Evolutionary conservation across 1,284 basidiomycete genomes (phyloP), one percentile per base, ranked within the genome.

Genomic region (Spongispora temasekensis): DNA sequence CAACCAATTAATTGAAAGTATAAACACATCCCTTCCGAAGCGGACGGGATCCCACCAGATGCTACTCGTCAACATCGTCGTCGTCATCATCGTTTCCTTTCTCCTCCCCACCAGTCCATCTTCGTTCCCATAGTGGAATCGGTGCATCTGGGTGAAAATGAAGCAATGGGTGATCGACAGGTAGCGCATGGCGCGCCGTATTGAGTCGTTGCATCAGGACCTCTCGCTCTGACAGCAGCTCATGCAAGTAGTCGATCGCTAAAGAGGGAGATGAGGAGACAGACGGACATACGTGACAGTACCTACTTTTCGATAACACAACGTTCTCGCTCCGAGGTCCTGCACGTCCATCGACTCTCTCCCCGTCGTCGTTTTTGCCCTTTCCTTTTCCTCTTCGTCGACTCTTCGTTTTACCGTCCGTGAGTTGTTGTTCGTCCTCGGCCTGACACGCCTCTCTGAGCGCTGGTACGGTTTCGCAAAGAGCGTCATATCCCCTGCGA

Each of bases 321-420:
- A 94, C 84, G 61, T 92, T 93, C 76, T 95, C 93, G 70, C 92
- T 94, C 67, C 89, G 80, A 15, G 93, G 91, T 2, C 93, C 93
- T 1, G 91, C 90, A 37, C 93, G 77, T 23, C 92, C 92, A 68
- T 94, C 93, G 9, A 85, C 66, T 75, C 84, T 87, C 67, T 91
- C 89, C 32, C 77, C 76, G 48, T 81, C 74, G 53, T 83, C 79
- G 58, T 69, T 66, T 58, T 62, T 68, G 46, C 62, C 71, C 72
- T 77, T 72, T 9, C 65, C 75, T 67, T 65, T 68, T 44, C 67
- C 66, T 59, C 61, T 62, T 37, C 68, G 62, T 65, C 69, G 61
- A 55, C 63, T 67, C 57, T 64, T 78, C 3, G 66, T 31, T 73
- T 50, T 50, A 58, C 73, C 64, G 4, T 65, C 68, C 48, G 53